phyloP scores from a whole-genome alignment of 2,329 filamentous ascomycete species.

The Knoxdaviesia capensis region DNA sequence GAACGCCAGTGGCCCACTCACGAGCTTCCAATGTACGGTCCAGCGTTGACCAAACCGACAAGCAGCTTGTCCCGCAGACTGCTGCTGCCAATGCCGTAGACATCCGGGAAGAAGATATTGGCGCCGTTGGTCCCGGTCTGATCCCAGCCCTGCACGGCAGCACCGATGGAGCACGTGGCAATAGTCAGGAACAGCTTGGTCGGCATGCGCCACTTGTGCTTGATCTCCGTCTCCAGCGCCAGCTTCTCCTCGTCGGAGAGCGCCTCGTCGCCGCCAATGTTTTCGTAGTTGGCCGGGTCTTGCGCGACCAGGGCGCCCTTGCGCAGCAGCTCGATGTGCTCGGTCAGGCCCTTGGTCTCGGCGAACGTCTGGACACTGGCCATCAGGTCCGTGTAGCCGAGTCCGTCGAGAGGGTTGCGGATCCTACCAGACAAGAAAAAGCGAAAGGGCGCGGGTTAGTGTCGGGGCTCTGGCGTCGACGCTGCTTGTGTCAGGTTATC shows the following conservation, averaged over 20 bases:
- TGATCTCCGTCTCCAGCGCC: conserved; percentile 19
- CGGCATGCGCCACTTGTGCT: conserved; percentile 38
- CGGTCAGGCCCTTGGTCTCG: conserved; percentile 22
- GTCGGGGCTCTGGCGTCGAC: too few relatives aligned
- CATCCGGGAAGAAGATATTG: conserved; percentile 34
- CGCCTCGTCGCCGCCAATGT: conserved; percentile 10
- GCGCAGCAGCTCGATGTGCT: conserved; percentile 22
- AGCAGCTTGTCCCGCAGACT: conserved; percentile 22
- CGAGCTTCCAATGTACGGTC: conserved; percentile 25
- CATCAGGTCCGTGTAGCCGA: conserved; percentile 31
- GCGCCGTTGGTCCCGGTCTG: conserved; percentile 42
- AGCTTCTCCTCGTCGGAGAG: conserved; percentile 15
- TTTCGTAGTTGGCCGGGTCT: conserved; percentile 5
- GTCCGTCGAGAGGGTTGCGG: conserved; percentile 24
- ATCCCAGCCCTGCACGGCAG: conserved; percentile 41
- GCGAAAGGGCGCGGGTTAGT: too few relatives aligned
- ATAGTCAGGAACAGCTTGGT: conserved; percentile 23
- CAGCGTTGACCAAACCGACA: conserved; percentile 15
- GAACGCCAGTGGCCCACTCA: conserved; percentile 12
- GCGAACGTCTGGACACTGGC: conserved; percentile 30
- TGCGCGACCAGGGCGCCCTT: conserved; percentile 17
- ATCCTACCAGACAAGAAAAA: conserved; percentile 13
- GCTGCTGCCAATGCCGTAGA: conserved; percentile 14
- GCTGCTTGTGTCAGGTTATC: too few relatives aligned
- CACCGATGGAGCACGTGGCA: conserved; percentile 31